phyloP scores from a whole-genome alignment of 106 monocot genomes.

The Allium cepa region DNA sequence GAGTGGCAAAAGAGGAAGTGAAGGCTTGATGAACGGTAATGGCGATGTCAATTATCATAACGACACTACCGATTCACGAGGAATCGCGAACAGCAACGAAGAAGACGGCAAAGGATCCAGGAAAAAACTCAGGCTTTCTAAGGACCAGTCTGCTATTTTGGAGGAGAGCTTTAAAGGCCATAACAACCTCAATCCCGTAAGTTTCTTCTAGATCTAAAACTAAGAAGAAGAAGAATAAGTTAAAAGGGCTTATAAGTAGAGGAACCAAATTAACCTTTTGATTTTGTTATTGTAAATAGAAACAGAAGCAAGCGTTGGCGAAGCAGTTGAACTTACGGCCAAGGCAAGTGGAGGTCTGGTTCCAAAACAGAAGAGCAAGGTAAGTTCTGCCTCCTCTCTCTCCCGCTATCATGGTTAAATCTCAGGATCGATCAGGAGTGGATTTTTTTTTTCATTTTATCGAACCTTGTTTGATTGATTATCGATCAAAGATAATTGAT shows the following conservation, averaged over 20 bases:
- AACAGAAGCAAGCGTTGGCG: constrained; percentile 11
- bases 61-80: constrained; percentile 30
- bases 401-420: no score
- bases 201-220: not conserved
- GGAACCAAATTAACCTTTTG: not conserved
- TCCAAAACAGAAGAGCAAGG: constrained; percentile 12
- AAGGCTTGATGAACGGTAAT: constrained; percentile 1
- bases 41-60: not conserved
- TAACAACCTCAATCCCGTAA: constrained; percentile 79
- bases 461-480: no score
- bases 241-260: no score
- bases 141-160: constrained; percentile 57
- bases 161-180: constrained; percentile 84
- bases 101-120: constrained; percentile 59
- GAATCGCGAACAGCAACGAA: constrained; percentile 39
- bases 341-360: constrained; percentile 13
- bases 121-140: constrained; percentile 85
- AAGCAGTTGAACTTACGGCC: constrained; percentile 17
- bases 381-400: no score
- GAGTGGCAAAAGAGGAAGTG: not conserved
- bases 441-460: no score
- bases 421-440: no score
- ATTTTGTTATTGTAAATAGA: not conserved
- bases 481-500: no score
- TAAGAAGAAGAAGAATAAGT: no score